These are phyloP conservation scores for Rhodotorula sp. DNA, from an alignment of 1,284 basidiomycete species.

Conservation along the genomic window DNA sequence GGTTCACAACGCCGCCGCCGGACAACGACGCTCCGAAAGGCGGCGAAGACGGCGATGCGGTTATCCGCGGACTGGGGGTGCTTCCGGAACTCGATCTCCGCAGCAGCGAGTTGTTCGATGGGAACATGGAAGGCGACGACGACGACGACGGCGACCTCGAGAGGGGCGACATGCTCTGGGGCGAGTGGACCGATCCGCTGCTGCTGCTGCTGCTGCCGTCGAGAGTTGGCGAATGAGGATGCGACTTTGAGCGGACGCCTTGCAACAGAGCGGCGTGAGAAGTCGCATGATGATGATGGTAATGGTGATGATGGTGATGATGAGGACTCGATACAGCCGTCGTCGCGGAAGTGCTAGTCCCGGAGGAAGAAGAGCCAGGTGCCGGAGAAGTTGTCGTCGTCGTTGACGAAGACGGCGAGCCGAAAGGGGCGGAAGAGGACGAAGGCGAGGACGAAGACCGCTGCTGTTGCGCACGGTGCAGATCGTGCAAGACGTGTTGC, in stretches of 20 bases:
- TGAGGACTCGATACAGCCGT: neutral
- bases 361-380: neutral
- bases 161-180: constrained; percentile 2
- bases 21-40: neutral
- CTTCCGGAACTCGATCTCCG: neutral
- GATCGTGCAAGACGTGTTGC: constrained; percentile 1
- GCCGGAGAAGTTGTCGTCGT: neutral
- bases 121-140: neutral
- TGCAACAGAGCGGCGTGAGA: constrained; percentile 36
- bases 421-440: too few relatives aligned
- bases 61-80: neutral
- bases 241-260: constrained; percentile 30
- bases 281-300: constrained; percentile 2
- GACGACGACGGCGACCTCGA: constrained; percentile 11
- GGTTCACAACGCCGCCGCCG: neutral
- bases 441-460: neutral
- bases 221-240: constrained; percentile 33
- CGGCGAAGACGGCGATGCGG: neutral
- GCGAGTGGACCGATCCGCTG: neutral
- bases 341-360: neutral
- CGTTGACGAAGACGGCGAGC: too few relatives aligned
- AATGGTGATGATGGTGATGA: neutral
- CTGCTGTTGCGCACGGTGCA: neutral
- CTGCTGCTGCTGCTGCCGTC: neutral
- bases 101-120: neutral